These are phyloP conservation scores for Oenanthe javanica DNA, from an alignment of 140 eudicot species.

Conservation along the genomic window DNA sequence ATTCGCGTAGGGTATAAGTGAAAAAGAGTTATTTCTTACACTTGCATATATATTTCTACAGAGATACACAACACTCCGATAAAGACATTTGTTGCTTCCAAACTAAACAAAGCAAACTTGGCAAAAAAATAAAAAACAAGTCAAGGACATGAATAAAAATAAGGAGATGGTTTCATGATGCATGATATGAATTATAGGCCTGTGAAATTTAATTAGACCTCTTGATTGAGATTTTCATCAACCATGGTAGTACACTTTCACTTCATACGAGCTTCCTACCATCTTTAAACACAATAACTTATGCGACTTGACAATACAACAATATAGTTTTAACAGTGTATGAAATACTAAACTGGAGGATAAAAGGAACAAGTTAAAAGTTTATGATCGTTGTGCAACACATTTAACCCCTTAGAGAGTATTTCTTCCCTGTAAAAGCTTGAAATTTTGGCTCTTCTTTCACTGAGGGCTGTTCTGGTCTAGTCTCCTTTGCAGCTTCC, in stretches of 20 bases:
- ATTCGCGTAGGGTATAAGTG: neutral
- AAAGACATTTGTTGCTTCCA: neutral
- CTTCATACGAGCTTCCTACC: neutral
- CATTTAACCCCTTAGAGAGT: constrained; percentile 45
- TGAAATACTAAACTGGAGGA: neutral
- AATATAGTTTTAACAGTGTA: neutral
- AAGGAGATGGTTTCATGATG: neutral
- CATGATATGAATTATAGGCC: neutral
- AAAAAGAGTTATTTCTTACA: neutral
- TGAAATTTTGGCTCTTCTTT: constrained; percentile 63
- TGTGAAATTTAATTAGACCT: neutral
- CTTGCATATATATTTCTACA: no score
- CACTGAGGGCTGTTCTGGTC: constrained; percentile 38
- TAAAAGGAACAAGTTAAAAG: neutral
- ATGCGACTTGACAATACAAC: neutral
- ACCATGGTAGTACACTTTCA: neutral
- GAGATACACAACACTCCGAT: neutral
- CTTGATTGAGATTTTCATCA: neutral
- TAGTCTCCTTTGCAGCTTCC: constrained; percentile 56
- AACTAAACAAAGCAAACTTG: neutral
- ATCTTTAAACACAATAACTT: neutral
- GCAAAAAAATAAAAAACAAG: neutral
- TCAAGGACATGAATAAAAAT: neutral
- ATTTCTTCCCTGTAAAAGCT: constrained; percentile 65
- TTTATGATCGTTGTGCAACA: neutral